Conservation (phyloP, 2,329 filamentous ascomycete species). For the Alternaria alternata region DNA sequence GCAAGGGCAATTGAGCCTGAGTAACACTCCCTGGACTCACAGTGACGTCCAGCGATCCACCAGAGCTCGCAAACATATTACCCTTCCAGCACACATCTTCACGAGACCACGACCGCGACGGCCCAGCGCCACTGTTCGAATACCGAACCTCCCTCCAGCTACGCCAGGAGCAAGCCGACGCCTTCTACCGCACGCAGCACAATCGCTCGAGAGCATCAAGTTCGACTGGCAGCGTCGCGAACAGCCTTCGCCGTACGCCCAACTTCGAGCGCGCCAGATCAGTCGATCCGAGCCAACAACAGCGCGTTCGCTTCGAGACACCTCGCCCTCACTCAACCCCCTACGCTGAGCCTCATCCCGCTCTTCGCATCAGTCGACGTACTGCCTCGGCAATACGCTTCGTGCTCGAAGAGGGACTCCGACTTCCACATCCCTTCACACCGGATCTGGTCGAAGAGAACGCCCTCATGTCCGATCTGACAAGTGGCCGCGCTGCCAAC, state of each 20-base stretch:
- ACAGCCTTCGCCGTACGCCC: slow-evolving; percentile 63
- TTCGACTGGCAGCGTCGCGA: slow-evolving; percentile 59
- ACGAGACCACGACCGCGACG: slow-evolving; percentile 50
- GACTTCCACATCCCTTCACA: slow-evolving; percentile 82
- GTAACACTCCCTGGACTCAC: slow-evolving; percentile 26
- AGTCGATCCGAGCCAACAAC: slow-evolving; percentile 51
- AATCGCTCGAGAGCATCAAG: slow-evolving; percentile 59
- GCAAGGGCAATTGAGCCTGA: slow-evolving; percentile 25
- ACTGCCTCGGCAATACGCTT: slow-evolving; percentile 92
- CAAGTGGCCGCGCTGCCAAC: slow-evolving; percentile 66
- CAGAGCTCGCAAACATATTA: slow-evolving; percentile 41
- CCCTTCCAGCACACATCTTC: slow-evolving; percentile 27
- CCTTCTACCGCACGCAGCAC: slow-evolving; percentile 45
- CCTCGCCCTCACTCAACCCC: slow-evolving; percentile 43
- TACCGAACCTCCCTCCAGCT: slow-evolving; percentile 52
- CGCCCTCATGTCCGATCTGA: slow-evolving; percentile 89
- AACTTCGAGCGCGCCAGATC: slow-evolving; percentile 58
- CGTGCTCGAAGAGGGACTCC: slow-evolving; percentile 88
- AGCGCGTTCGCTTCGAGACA: slow-evolving; percentile 46
- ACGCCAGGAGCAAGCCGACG: slow-evolving; percentile 53
- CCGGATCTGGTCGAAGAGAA: slow-evolving; percentile 86
- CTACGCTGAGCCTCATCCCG: slow-evolving; percentile 58
- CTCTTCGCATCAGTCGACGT: slow-evolving; percentile 77
- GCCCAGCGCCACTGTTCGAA: slow-evolving; percentile 32
- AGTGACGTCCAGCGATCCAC: slow-evolving; percentile 39